Base-by-base conservation (phyloP, 2,329 filamentous ascomycete species). In the Colletotrichum liriopes region DNA sequence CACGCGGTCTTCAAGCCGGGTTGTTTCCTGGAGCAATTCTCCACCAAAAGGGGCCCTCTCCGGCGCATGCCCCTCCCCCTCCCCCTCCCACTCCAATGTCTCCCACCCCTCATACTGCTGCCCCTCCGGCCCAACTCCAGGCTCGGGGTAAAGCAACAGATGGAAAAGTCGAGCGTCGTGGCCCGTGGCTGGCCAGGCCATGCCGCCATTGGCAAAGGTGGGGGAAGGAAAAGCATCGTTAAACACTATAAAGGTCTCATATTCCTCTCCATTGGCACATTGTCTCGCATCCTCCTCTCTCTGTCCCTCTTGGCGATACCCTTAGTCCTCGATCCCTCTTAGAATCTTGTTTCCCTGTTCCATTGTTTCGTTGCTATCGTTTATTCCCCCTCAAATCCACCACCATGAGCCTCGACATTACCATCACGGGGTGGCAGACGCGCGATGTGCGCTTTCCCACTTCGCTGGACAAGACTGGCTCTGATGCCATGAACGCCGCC, bases 391-490 rank as follows among this genome's bases (percentile, higher is more conserved):
- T 32, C 39, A 39, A 52, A n/a, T 4, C 41, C 54, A 26, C 47
- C 69, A 72, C 55, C 35, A 88, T 88, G 86, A 76, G 61, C 37
- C 45, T 83, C 61, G 89, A 92, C 77, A 86, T 94, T 77, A 93
- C 90, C 71, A 93, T 94, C 79, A 94, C 91, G 66, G 89, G 91
- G 74, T 94, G 91, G 86, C 86, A 84, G 75, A 93, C 92, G 71
- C 88, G 91, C 79, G 93, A 94, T 84, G 92, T 94, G 80, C 90
- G 93, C 77, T 94, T 94, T 81, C 93, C 93, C 82, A 98, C 95
- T n/a, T 98, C 95, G 51, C 91, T 98, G 73, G 94, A 97, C 84
- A 96, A 96, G 86, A 97, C 94, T n/a, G 95, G 95, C 78, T 97
- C 94, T 11, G 95, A 98, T 89, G 95, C 94, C 79, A 98, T 98